Evolutionary conservation across 768 basidiomycete species (phyloP).

Genomic region (Infundibulicybe gibba): DNA sequence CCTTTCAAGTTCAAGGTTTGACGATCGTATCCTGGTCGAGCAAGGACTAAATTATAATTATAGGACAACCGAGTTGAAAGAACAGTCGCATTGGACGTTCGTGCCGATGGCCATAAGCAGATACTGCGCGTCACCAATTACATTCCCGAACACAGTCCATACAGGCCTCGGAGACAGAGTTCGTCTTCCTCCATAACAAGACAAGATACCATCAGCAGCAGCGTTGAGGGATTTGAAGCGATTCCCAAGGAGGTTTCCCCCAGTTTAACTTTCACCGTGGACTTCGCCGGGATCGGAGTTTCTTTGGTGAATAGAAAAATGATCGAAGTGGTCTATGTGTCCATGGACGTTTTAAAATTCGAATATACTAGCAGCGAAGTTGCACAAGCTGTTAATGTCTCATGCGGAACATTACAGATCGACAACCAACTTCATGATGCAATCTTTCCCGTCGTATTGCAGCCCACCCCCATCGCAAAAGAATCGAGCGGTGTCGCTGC

Average conservation of each 20-base stretch:
- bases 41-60: background rate
- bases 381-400: constrained; percentile 76
- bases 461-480: constrained; percentile 85
- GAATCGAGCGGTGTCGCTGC: constrained; percentile 74
- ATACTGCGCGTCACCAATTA: constrained; percentile 86
- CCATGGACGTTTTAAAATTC: constrained; percentile 73
- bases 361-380: constrained; percentile 79
- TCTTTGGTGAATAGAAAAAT: constrained; percentile 87
- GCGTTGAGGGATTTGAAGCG: constrained; percentile 79
- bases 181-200: constrained; percentile 45
- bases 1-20: constrained; percentile 85
- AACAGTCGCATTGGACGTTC: constrained; percentile 85
- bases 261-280: constrained; percentile 62
- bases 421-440: constrained; percentile 99
- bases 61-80: constrained; percentile 55
- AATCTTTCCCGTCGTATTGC: constrained; percentile 89
- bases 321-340: constrained; percentile 87
- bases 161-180: constrained; percentile 67
- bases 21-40: constrained; percentile 4
- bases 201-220: constrained; percentile 68
- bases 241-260: constrained; percentile 71
- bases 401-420: constrained; percentile 85
- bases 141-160: constrained; percentile 79
- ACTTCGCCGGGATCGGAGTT: constrained; percentile 87
- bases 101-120: constrained; percentile 85